Evolutionary conservation across 73 alveolate genomes (phyloP), one percentile per base, ranked within the genome.

Genomic region (Paramecium sonneborni): DNA sequence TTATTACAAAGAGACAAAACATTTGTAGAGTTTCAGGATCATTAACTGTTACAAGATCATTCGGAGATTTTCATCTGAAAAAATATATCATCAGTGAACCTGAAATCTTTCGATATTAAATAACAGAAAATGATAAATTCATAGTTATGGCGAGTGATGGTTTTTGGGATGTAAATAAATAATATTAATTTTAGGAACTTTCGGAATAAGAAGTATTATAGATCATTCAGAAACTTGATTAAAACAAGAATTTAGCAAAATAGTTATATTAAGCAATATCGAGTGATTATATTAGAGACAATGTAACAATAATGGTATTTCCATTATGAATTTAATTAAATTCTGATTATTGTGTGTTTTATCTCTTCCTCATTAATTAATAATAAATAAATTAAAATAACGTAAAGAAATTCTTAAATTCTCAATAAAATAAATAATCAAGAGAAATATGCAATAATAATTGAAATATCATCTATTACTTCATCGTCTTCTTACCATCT

Each of bases 401-500:
- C 32, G 30, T 20, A 21, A 52, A 52, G 68, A 52, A 52, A 52
- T 52, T 52, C 84, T 62, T 26, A 62, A 30, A 30, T 62, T 62
- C 84, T 62, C 11, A n/a, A 11, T n/a, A n/a, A n/a, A n/a, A n/a
- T 6, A 52, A 62, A 62, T 62, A 32, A 11, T 62, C 84, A 62
- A 30, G 46, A 62, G 11, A 34, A 38, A 72, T 37, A 90, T 43
- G 67, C 85, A 52, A 92, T 56, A 12, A 92, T 56, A 7, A 48
- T 3, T 20, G 99, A 95, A 35, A 95, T 97, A 82, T 97, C 99
- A 96, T 97, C 98, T 34, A 95, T 92, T 10, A 93, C 96, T n/a
- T 94, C 96, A 35, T 96, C 98, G 82, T 87, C 96, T 21, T 68
- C 86, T 85, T 93, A 92, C 99, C 98, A 96, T 67, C 97, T 79